phyloP scores from a whole-genome alignment of 495 filamentous ascomycete genomes.

The Xylaria castorea region DNA sequence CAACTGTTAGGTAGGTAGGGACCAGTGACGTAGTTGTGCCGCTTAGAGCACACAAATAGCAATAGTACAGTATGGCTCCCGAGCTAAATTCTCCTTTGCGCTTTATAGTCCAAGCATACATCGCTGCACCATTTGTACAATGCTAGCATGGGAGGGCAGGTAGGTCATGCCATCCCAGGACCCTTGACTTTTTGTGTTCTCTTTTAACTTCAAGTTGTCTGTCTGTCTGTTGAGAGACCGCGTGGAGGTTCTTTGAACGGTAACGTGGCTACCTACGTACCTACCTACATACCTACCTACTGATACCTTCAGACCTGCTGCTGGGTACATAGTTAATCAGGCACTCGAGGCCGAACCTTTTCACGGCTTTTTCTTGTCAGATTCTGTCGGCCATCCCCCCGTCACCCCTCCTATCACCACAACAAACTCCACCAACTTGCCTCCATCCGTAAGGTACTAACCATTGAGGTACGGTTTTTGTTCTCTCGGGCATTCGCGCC shows the following conservation, averaged over 20 bases:
- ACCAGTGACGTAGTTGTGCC: constrained; percentile 31
- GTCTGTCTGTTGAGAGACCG: neutral
- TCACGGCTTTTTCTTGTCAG: constrained; percentile 9
- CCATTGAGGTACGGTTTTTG: constrained; percentile 16
- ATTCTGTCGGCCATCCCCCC: neutral
- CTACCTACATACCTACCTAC: too few relatives aligned
- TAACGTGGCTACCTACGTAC: neutral
- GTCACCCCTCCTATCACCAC: constrained; percentile 17
- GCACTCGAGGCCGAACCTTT: neutral
- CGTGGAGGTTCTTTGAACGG: neutral
- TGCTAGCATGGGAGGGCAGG: constrained; percentile 24
- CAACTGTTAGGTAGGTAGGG: neutral
- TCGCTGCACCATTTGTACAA: constrained; percentile 1
- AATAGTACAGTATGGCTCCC: constrained; percentile 3
- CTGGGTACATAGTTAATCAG: neutral
- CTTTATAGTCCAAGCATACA: constrained; percentile 4
- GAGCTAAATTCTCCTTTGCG: constrained; percentile 16
- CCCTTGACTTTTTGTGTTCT: constrained; percentile 15
- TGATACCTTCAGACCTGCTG: neutral
- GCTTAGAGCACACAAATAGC: constrained; percentile 27
- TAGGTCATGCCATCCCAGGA: constrained; percentile 23
- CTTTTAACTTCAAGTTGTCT: neutral
- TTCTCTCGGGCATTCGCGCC: constrained; percentile 14
- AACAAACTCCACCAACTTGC: constrained; percentile 24
- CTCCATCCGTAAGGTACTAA: constrained; percentile 22